Evolutionary conservation across 768 basidiomycete species (phyloP).

Genomic region (Russula sp.): DNA sequence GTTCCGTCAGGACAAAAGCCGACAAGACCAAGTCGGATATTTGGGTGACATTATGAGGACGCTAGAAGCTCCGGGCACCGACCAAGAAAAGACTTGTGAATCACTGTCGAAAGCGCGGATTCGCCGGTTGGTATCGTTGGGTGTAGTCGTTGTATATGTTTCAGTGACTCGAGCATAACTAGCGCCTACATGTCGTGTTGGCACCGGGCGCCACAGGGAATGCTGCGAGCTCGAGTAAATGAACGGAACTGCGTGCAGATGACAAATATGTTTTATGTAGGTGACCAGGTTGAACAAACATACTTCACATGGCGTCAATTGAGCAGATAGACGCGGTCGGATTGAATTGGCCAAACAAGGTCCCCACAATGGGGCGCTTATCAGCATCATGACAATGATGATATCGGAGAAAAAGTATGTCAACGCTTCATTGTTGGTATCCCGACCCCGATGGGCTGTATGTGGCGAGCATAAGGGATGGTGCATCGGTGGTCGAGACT

Average conservation of each 20-base stretch:
- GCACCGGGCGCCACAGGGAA: slow-evolving; percentile 1
- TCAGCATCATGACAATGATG: neutral
- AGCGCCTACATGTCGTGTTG: slow-evolving; percentile 11
- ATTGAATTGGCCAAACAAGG: neutral
- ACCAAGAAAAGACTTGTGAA: slow-evolving; percentile 11
- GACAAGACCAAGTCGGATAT: slow-evolving; percentile 16
- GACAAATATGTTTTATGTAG: neutral
- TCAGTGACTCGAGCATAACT: slow-evolving; percentile 14
- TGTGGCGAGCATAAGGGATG: neutral
- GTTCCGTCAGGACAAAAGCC: slow-evolving; percentile 10
- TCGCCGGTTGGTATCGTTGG: slow-evolving; percentile 2
- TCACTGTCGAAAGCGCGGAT: slow-evolving; percentile 8
- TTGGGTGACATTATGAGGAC: slow-evolving; percentile 8
- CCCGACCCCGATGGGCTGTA: neutral
- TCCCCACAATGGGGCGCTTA: neutral
- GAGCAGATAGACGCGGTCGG: neutral
- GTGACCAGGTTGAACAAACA: neutral
- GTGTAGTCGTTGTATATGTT: slow-evolving; percentile 19
- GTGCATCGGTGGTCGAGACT: neutral
- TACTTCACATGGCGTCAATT: neutral
- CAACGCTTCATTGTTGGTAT: neutral
- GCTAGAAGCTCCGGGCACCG: slow-evolving; percentile 12
- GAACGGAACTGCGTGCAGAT: slow-evolving; percentile 6
- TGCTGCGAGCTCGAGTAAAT: neutral
- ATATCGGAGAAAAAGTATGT: neutral